Evolutionary conservation across 805 yeast genomes (phyloP), one percentile per base, ranked within the genome.

Genomic region (Pichia heedii): DNA sequence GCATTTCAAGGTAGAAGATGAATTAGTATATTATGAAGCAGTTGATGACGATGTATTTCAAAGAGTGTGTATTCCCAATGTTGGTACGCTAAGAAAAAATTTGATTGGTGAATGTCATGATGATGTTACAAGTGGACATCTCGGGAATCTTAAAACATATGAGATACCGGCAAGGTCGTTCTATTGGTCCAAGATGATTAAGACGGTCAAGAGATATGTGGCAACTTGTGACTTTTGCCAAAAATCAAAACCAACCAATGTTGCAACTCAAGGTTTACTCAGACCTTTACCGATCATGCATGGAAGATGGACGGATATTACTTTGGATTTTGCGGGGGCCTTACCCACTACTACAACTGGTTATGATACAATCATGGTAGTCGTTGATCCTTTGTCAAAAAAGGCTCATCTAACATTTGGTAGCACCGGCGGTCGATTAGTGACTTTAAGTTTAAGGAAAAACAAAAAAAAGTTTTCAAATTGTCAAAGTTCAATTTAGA

Each of bases 271-370:
- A 32, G 44, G 44, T 1, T 30, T 41, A 22, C 36, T 41, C 9
- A 1, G 13, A 11, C 44, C 44, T 4, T 19, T 36, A 20, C 33
- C 30, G 1, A 12, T 41, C 10, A 36, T 36, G 5, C 26, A 22
- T n/a, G 44, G 44, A 10, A 36, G 40, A 29, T 36, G 44, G 40
- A 41, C 36, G 7, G 36, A 30, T 30, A n/a, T 36, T 13, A 27
- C 36, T 2, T n/a, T 36, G 36, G 39, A 41, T 41, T 41, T 41
- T 29, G 6, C 30, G 13, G 29, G 39, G 3, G 44, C 40, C 2
- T 18, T 41, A 3, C 40, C 37, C 3, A 22, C 11, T 4, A 18
- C 44, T 6, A 18, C 15, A 12, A 7, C 10, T 9, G 44, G 44
- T 19, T 5, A 21, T 32, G 40, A 41, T 24, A 41, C 22, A 37